Evolutionary conservation across 805 yeast genomes (phyloP), one percentile per base, ranked within the genome.

Genomic region (Yarrowia sp.): DNA sequence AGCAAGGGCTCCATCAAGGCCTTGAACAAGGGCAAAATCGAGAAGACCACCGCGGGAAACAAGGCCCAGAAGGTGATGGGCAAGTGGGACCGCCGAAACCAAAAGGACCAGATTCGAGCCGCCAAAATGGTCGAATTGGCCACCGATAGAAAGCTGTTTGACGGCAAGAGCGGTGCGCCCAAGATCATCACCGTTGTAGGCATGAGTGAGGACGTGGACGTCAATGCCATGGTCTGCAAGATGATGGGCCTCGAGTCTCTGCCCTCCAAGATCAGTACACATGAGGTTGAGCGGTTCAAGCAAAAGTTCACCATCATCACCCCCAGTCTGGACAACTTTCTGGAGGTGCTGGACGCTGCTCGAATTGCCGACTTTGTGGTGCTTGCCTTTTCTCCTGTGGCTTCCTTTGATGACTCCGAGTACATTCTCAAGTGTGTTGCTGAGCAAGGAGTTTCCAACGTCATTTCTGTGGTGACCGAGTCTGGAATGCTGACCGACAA

Each of bases 361-460:
- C 91, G 91, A 75, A 86, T 91, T 7, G 88, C 98, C 0, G 99
- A 95, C 80, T 92, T 87, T 75, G 95, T 92, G 2, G 80, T 96
- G 0, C 90, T 95, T 77, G 96, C 93, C n/a, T 81, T 95, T 50
- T 91, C 97, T 69, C 97, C 97, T 8, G 81, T 85, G 19, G 85
- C 87, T 61, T 98, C 95, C 79, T 92, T 89, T 72, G 84, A 83
- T 48, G 85, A 86, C 73, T 98, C 98, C 61, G 99, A 95, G 79
- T 93, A 91, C 74, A 86, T 93, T 38, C 82, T 95, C 69, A 87
- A 98, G 79, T 91, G 97, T 1, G 84, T 93, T 43, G 92, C 91
- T 75, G 85, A 93, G 14, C 99, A 96, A 80, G 98, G 98, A 82
- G 89, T 93, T 14, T 89, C 97, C 0, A 86, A 92, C 4, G 88